Percentiles rank a stretch among this genome's conserved stretches.
phyloP scores from a whole-genome alignment of 371 early-diverging fungal genomes.

The Haplosporangium sp. region DNA sequence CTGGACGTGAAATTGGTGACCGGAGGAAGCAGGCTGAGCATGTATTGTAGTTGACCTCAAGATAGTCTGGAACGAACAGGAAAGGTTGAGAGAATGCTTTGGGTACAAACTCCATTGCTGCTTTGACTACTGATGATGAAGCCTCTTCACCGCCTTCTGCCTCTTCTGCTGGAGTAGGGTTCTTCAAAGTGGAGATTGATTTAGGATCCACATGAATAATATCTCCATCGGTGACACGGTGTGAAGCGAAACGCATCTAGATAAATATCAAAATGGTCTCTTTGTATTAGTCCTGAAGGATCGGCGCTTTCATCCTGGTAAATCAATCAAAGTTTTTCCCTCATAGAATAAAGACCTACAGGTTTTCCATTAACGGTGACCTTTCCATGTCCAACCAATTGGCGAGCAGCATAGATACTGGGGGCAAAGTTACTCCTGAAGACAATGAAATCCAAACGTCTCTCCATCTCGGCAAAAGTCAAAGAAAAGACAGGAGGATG shows the following conservation, averaged over 20 bases:
- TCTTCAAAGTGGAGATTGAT: constrained; percentile 78
- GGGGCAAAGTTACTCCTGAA: constrained; percentile 93
- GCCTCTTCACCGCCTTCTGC: constrained; percentile 28
- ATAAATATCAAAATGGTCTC: not conserved
- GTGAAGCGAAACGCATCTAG: constrained; percentile 79
- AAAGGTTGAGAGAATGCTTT: constrained; percentile 92
- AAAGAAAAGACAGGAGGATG: constrained; percentile 87
- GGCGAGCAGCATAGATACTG: constrained; percentile 87
- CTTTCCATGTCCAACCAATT: constrained; percentile 86
- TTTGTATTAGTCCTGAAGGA: too few relatives aligned
- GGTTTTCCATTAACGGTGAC: constrained; percentile 92
- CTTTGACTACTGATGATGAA: constrained; percentile 55
- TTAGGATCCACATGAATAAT: constrained; percentile 87
- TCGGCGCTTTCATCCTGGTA: too few relatives aligned
- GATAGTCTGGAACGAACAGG: constrained; percentile 95
- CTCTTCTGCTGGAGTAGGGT: constrained; percentile 47
- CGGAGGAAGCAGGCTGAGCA: constrained; percentile 91
- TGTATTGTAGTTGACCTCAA: constrained; percentile 96
- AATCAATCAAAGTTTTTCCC: too few relatives aligned
- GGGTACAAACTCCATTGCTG: constrained; percentile 75
- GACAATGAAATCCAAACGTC: constrained; percentile 92
- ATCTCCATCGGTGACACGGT: constrained; percentile 90
- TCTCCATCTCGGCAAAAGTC: constrained; percentile 90
- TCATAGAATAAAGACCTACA: constrained; percentile 59
- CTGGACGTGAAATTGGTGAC: constrained; percentile 88